phyloP scores from a whole-genome alignment of 768 basidiomycete species.

The Kwoniella dejecticola region DNA sequence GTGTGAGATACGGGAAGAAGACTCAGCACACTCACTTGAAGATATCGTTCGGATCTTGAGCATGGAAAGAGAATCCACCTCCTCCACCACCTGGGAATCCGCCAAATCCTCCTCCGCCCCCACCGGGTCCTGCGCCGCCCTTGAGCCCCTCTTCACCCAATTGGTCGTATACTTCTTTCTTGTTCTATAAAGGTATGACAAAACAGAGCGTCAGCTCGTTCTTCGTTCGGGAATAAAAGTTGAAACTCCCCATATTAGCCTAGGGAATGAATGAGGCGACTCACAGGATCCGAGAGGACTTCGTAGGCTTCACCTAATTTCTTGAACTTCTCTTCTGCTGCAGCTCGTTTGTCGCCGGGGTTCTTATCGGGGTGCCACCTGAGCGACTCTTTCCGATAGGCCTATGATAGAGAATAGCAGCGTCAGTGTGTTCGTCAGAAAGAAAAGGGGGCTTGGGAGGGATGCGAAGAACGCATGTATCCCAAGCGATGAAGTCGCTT shows the following conservation, averaged over 20 bases:
- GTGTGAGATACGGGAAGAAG: neutral
- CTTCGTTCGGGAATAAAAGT: no score
- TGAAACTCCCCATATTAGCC: no score
- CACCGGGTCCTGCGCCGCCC: conserved; percentile 58
- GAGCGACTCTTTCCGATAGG: conserved; percentile 64
- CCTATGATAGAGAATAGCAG: conserved; percentile 57
- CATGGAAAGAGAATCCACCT: conserved; percentile 64
- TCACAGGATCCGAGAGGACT: conserved; percentile 72
- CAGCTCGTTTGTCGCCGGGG: conserved; percentile 68
- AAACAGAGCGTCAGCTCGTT: neutral
- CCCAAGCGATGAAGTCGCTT: no score
- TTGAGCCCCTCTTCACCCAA: conserved; percentile 95
- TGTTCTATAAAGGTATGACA: conserved; percentile 40
- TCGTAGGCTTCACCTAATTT: conserved; percentile 96
- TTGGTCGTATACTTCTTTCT: conserved; percentile 70
- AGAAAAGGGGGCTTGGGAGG: neutral
- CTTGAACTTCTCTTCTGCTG: conserved; percentile 87
- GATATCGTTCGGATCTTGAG: conserved; percentile 80
- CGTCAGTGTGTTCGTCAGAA: neutral
- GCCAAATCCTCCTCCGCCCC: conserved; percentile 58
- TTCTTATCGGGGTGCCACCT: conserved; percentile 78
- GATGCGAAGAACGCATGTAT: no score
- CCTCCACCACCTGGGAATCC: conserved; percentile 45
- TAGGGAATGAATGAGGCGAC: no score
- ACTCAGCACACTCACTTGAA: conserved; percentile 70